Conservation (phyloP, 768 basidiomycete genomes). For the Rhizopogon vesiculosus region DNA sequence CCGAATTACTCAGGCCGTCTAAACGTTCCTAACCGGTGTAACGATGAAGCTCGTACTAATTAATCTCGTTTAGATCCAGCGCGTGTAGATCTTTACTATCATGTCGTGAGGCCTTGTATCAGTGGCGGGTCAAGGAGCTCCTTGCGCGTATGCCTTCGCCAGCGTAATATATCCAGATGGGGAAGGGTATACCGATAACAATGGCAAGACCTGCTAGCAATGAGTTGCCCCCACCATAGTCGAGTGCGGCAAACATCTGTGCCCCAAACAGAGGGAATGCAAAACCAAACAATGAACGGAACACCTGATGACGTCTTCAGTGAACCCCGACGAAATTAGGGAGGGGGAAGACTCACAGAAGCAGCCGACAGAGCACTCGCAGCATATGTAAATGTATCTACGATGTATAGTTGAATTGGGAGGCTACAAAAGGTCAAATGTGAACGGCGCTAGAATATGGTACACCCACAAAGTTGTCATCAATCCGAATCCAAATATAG, state of each 20-base stretch:
- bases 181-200: conserved; percentile 66
- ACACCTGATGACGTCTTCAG: conserved; percentile 31
- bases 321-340: not conserved
- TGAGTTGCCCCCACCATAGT: conserved; percentile 66
- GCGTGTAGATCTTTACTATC: not conserved
- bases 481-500: conserved; percentile 57
- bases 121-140: conserved; percentile 28
- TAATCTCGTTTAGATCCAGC: not conserved
- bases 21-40: not conserved
- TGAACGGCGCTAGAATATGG: not conserved
- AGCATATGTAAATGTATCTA: conserved; percentile 65
- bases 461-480: conserved; percentile 53
- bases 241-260: conserved; percentile 60
- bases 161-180: conserved; percentile 64
- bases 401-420: conserved; percentile 65
- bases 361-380: conserved; percentile 63
- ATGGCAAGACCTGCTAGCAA: conserved; percentile 55
- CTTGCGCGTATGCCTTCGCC: conserved; percentile 52
- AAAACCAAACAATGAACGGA: conserved; percentile 61
- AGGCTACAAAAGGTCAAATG: conserved; percentile 34
- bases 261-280: conserved; percentile 61
- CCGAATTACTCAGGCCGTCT: too few relatives aligned
- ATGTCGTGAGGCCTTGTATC: not conserved
- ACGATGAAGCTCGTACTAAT: too few relatives aligned
- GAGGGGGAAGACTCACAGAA: conserved; percentile 35